Evolutionary conservation across 352 stramenopile genomes (phyloP).

Genomic region (Bremia lactucae): DNA sequence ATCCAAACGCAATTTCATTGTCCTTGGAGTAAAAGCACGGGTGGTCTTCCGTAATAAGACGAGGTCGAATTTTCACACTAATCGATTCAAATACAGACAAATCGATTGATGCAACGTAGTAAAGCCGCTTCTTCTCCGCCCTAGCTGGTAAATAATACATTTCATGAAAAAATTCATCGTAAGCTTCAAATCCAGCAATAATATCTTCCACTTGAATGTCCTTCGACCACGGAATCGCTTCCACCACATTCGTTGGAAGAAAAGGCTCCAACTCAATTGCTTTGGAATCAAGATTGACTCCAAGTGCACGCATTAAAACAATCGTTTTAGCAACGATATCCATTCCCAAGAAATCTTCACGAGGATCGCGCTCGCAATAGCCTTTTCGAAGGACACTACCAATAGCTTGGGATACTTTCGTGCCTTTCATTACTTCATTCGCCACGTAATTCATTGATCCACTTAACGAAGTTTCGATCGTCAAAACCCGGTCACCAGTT

Average conservation of each 20-base stretch:
- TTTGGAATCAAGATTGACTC: conserved; percentile 32
- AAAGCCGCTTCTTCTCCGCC: conserved; percentile 36
- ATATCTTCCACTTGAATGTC: conserved; percentile 40
- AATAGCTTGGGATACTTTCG: conserved; percentile 45
- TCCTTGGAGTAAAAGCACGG: conserved; percentile 46
- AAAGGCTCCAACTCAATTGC: conserved; percentile 44
- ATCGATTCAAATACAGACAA: conserved; percentile 39
- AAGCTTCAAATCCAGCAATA: conserved; percentile 30
- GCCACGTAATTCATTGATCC: conserved; percentile 67
- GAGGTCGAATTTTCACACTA: conserved; percentile 32
- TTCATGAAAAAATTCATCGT: conserved; percentile 48
- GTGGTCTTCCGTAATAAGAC: conserved; percentile 53
- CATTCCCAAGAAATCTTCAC: conserved; percentile 51
- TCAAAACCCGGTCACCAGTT: conserved; percentile 50
- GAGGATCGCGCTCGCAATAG: conserved; percentile 59
- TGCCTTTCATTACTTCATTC: conserved; percentile 64
- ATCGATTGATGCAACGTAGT: conserved; percentile 63
- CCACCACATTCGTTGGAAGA: conserved; percentile 33
- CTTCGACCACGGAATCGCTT: conserved; percentile 34
- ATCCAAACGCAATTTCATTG: conserved; percentile 65
- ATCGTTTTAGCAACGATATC: conserved; percentile 67
- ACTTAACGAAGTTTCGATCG: conserved; percentile 53
- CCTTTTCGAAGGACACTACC: conserved; percentile 34
- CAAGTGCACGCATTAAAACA: conserved; percentile 51
- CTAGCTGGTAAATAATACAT: conserved; percentile 40